Evolutionary conservation across 352 stramenopile species (phyloP).

Genomic region (Globisporangium okanoganense): DNA sequence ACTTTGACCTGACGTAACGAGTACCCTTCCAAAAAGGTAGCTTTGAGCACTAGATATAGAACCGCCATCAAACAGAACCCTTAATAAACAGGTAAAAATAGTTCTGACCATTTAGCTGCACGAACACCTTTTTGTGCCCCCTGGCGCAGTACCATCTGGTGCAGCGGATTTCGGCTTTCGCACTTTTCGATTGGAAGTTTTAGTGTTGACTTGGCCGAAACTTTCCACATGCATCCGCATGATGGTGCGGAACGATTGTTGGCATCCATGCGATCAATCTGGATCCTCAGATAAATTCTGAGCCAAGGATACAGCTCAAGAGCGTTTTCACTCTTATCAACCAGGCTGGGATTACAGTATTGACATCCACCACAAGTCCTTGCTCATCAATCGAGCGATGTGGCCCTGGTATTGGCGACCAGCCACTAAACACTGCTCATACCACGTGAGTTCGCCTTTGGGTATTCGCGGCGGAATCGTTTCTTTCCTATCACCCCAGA

Average conservation of each 20-base stretch:
- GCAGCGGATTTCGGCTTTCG: neutral
- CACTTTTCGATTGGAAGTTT: neutral
- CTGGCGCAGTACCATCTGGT: neutral
- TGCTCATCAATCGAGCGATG: no score
- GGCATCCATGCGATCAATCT: neutral
- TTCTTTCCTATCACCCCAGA: no score
- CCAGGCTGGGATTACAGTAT: no score
- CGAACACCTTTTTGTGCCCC: neutral
- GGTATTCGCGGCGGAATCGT: no score
- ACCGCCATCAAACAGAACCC: neutral
- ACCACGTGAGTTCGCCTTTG: no score
- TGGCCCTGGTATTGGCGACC: no score
- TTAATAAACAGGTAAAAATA: neutral
- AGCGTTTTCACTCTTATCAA: no score
- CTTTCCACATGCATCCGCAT: neutral
- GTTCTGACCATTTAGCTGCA: neutral
- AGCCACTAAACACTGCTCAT: no score
- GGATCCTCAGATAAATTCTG: neutral
- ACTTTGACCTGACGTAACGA: neutral
- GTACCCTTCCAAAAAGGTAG: no score
- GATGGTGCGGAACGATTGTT: slow-evolving; percentile 1
- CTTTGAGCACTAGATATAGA: no score
- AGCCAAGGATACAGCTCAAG: no score
- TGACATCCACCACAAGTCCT: no score
- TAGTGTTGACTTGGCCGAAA: neutral